Conservation (phyloP, 176 grass and related monocot species). For the Sorghum bicolor region Sorghum_bicolor_NCBIv3 NC_012871.2:12897001-12897500, state of each 20-base stretch:
- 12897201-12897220: neutral
- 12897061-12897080: neutral
- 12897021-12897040: too few relatives aligned
- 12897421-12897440: neutral
- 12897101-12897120: neutral
- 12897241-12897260: too few relatives aligned
- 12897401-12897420: neutral
- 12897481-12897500: neutral
- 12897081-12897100: neutral
- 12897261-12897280: too few relatives aligned
- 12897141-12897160: neutral
- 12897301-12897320: too few relatives aligned
- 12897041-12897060: neutral
- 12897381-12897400: neutral
- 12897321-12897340: too few relatives aligned
- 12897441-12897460: too few relatives aligned
- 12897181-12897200: neutral
- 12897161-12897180: neutral
- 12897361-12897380: neutral
- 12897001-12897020: too few relatives aligned
- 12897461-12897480: neutral
- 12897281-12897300: too few relatives aligned
- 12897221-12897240: neutral
- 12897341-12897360: neutral
- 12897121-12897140: neutral